Evolutionary conservation across 805 yeast species (phyloP), one percentile per base, ranked within the genome.

Genomic region (Kuraishia hungarica): DNA sequence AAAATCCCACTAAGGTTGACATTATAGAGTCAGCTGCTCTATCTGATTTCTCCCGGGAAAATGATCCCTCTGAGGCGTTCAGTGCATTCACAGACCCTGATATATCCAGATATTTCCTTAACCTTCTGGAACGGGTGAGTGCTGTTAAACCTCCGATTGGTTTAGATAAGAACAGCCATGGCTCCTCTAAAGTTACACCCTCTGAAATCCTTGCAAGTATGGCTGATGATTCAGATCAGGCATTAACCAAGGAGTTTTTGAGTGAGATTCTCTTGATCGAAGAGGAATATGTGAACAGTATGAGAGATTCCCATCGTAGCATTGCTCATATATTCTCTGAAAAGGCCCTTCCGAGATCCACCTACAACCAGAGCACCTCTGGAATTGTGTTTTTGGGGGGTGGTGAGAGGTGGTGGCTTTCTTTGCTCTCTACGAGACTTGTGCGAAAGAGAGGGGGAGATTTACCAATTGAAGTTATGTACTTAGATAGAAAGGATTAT

Each of bases 321-420:
- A 35, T 35, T 35, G 43, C 17, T 13, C 3, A 35, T 15, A 35
- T 35, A 17, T 17, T 35, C 3, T 8, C 43, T 15, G n/a, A 35
- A 35, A 35, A 35, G 17, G 11, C 17, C 4, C 11, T 13, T 35
- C 43, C 43, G 15, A 35, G n/a, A 4, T 35, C 43, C 15, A 35
- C 43, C 3, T 35, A 35, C 11, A 10, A 35, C 43, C 17, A 35
- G 43, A 10, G n/a, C n/a, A 35, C 17, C 17, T 35, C 43, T 59
- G 87, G 87, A 19, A 77, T 81, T 8, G 86, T 82, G 2, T 80
- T 75, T 62, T 84, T 82, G 49, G 87, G 86, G 10, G 87, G 87
- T 48, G 86, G 84, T 6, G 75, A 74, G 53, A 73, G 67, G 58
- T 65, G 74, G 22, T 75, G 84, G 81, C 64, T 82, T 51, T 76